phyloP scores from a whole-genome alignment of 1,284 basidiomycete species.

The Boletellus deceptivus region DNA sequence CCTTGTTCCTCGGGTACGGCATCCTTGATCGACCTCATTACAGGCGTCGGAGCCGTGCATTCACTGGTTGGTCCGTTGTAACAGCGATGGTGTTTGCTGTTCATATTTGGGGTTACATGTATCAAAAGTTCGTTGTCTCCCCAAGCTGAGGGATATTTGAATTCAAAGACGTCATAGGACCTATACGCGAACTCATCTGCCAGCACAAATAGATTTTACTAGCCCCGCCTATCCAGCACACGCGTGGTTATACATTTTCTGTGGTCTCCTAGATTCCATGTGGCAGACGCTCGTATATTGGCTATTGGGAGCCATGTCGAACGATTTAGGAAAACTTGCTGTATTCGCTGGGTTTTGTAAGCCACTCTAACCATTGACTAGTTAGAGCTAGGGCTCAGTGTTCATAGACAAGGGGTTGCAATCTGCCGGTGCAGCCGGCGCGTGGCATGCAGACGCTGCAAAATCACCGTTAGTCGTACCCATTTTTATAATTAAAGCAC shows the following conservation, averaged over 20 bases:
- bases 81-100: conserved; percentile 48
- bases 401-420: conserved; percentile 29
- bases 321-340: conserved; percentile 32
- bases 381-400: neutral
- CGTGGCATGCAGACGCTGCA: conserved; percentile 30
- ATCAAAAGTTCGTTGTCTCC: conserved; percentile 42
- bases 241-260: conserved; percentile 46
- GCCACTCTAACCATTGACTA: neutral
- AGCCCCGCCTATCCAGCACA: conserved; percentile 40
- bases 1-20: conserved; percentile 36
- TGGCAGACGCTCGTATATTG: conserved; percentile 62
- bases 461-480: conserved; percentile 19
- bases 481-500: neutral
- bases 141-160: neutral
- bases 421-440: conserved; percentile 34
- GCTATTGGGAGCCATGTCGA: conserved; percentile 40
- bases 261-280: conserved; percentile 49
- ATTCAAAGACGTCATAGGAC: conserved; percentile 30
- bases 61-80: conserved; percentile 47
- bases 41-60: conserved; percentile 50
- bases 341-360: conserved; percentile 34
- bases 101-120: conserved; percentile 52
- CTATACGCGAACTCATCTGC: conserved; percentile 47
- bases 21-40: conserved; percentile 31
- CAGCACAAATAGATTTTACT: conserved; percentile 45